These are phyloP conservation scores for Claviceps arundinis DNA, from an alignment of 2,329 filamentous ascomycete genomes.

Conservation along the genomic window DNA sequence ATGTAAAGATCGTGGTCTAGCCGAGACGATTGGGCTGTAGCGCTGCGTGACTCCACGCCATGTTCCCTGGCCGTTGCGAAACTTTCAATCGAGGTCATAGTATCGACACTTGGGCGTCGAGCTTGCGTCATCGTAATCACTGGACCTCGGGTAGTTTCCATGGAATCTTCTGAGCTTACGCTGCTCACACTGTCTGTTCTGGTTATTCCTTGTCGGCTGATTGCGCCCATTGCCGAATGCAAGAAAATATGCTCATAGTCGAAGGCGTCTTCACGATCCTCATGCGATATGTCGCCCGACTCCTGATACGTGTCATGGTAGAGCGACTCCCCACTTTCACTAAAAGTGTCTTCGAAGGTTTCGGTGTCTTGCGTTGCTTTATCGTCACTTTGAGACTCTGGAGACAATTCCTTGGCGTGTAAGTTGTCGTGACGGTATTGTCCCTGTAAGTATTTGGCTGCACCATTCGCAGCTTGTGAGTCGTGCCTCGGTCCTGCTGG, in stretches of 20 bases:
- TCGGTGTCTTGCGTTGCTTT: slow-evolving; percentile 12
- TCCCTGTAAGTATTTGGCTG: not conserved
- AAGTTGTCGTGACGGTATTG: not conserved
- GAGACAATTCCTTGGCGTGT: slow-evolving; percentile 1
- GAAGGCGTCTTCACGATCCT: slow-evolving; percentile 88
- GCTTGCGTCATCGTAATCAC: slow-evolving; percentile 11
- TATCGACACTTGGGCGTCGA: slow-evolving; percentile 34
- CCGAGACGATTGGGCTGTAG: slow-evolving; percentile 10
- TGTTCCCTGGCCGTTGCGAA: slow-evolving; percentile 46
- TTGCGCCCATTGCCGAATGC: slow-evolving; percentile 77
- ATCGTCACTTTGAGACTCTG: slow-evolving; percentile 2
- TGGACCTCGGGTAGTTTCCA: slow-evolving; percentile 45
- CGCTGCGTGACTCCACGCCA: slow-evolving; percentile 23
- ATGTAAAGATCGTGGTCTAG: slow-evolving; percentile 11
- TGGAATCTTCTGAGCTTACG: slow-evolving; percentile 45
- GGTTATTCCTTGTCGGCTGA: slow-evolving; percentile 31
- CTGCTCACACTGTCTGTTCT: slow-evolving; percentile 34
- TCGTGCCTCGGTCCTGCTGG: not conserved
- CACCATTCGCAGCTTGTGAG: not conserved
- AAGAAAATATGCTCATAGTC: slow-evolving; percentile 95
- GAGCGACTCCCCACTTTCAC: slow-evolving; percentile 50
- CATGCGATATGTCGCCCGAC: slow-evolving; percentile 53
- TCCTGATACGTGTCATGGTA: slow-evolving; percentile 49
- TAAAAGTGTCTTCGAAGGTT: slow-evolving; percentile 23
- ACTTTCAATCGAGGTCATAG: slow-evolving; percentile 37